Conservation (phyloP, 768 basidiomycete species). For the Rossbeevera mucosa region DNA sequence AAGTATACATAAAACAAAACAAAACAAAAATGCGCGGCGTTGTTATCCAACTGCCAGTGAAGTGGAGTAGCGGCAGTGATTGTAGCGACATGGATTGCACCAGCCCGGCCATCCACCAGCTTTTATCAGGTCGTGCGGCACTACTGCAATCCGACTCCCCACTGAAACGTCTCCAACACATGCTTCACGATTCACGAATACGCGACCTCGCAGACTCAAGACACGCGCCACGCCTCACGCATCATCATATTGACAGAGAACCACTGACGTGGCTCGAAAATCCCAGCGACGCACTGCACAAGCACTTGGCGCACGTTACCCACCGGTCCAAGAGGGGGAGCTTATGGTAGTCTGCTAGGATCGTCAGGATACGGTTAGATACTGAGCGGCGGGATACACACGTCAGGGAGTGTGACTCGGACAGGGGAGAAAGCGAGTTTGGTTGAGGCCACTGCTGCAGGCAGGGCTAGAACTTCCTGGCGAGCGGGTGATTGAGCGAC, state of each 20-base stretch:
- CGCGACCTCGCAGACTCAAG: conserved; percentile 25
- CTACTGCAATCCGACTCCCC: too few species aligned
- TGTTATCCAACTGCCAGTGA: too few species aligned
- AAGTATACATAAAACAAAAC: too few species aligned
- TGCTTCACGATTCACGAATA: too few species aligned
- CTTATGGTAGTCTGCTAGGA: background rate
- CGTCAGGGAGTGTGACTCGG: background rate
- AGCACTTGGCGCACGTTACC: conserved; percentile 22
- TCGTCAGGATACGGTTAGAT: background rate
- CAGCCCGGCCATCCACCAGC: too few species aligned
- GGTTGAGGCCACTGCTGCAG: background rate
- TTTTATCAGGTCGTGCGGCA: too few species aligned
- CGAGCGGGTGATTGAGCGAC: background rate
- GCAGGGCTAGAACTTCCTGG: background rate
- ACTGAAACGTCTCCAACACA: too few species aligned
- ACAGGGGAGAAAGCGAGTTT: background rate
- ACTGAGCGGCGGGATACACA: too few species aligned
- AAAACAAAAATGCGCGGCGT: too few species aligned
- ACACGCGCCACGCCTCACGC: background rate
- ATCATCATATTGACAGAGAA: conserved; percentile 7
- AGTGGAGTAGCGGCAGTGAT: too few species aligned
- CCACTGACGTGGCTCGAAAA: conserved; percentile 25
- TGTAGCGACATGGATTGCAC: too few species aligned
- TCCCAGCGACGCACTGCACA: conserved; percentile 25
- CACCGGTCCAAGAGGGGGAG: background rate